Evolutionary conservation across 306 rosid genomes (phyloP), one percentile per base, ranked within the genome.

Genomic region (Cicer pinnatifidum): DNA sequence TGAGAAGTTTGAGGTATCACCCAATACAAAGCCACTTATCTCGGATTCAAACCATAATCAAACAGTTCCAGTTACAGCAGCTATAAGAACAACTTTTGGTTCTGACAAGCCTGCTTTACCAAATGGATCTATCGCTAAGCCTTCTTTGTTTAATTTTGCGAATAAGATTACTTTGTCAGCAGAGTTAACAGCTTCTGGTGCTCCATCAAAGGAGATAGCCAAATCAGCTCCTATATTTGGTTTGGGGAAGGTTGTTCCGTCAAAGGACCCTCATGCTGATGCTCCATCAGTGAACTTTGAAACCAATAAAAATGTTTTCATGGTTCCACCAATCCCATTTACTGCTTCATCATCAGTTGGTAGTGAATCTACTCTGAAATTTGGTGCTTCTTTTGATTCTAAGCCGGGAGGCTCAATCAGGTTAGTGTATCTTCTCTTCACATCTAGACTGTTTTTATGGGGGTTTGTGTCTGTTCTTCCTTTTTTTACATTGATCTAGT

Each of bases 391-490:
- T 82, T 84, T 78, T 33, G 77, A 72, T 54, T 20, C 85, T 44
- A 82, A 77, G 65, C 75, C 76, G 6, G 92, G 75, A 82, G 82
- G 53, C 82, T 82, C 84, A 28, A 65, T 60, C 91, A 89, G 91
- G 98, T 92, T 48, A 75, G 85, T 79, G 9, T 76, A 43, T 57
- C 40, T 40, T 56, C 19, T 35, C 19, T 72, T 16, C 9, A 9
- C 10, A n/a, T 56, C 38, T 51, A 62, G 39, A 47, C 9, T 38
- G 16, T 9, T 61, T 67, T 83, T 61, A 5, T 70, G 3, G 72
- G 19, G 62, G 37, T 45, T 71, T 67, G 51, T 62, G 43, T 63
- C 19, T 38, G 35, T 47, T 58, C 8, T 71, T 33, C 38, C 28
- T 19, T 5, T 43, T 41, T 44, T 37, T 43, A 61, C 67, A 59